Percentiles rank a stretch among this genome's conserved stretches.
These are phyloP conservation scores for Phytophthora melonis DNA, from an alignment of 352 stramenopile genomes.

Conservation along the genomic window DNA sequence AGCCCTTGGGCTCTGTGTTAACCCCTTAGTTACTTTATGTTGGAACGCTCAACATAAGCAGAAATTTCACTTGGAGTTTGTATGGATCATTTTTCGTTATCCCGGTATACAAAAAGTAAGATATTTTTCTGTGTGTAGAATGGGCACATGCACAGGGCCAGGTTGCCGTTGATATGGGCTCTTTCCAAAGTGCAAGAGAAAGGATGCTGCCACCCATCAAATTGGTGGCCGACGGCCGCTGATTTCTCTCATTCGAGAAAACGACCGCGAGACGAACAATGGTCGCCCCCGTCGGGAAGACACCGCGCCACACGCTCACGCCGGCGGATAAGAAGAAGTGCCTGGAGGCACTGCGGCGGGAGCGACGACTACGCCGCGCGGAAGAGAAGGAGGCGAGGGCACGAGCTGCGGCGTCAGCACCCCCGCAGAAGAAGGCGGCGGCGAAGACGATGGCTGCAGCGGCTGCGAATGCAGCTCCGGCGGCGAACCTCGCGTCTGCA, in stretches of 20 bases:
- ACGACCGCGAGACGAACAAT: neutral
- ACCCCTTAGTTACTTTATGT: neutral
- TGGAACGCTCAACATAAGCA: conserved; percentile 1
- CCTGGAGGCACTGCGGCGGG: neutral
- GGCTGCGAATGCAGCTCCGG: no score
- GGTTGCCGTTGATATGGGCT: no score
- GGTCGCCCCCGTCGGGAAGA: neutral
- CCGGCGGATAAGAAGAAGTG: neutral
- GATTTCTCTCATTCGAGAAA: no score
- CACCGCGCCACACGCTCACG: neutral
- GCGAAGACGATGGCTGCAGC: no score
- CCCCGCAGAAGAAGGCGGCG: neutral
- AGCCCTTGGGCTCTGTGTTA: no score
- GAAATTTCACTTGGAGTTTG: neutral
- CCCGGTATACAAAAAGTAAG: neutral
- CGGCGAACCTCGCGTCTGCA: no score
- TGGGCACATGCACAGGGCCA: no score
- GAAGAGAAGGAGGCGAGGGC: neutral
- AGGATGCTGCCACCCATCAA: no score
- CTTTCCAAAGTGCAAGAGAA: no score
- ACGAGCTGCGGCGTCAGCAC: neutral
- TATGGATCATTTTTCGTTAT: neutral
- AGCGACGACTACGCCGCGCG: neutral
- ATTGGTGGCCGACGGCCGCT: no score
- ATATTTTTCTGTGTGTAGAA: no score